Evolutionary conservation across 2,329 filamentous ascomycete species (phyloP).

Genomic region (Acrodontium crateriforme): DNA sequence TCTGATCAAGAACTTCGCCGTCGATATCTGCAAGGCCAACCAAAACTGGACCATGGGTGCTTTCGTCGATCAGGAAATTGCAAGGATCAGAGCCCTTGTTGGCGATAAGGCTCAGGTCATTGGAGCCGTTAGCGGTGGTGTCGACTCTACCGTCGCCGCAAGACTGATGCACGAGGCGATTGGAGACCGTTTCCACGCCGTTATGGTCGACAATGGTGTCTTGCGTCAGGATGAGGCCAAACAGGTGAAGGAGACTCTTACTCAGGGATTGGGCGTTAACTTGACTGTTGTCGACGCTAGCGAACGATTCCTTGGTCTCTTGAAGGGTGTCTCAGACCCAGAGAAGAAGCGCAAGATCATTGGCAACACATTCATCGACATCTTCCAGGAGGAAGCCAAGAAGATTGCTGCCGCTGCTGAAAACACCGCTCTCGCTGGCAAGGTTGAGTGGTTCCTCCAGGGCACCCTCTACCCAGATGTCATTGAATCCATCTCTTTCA

Average conservation of each 20-base stretch:
- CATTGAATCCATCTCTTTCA: constrained; percentile 59
- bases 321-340: constrained; percentile 61
- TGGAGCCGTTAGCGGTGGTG: constrained; percentile 67
- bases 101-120: constrained; percentile 73
- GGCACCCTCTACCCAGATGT: constrained; percentile 70
- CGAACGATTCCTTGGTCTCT: constrained; percentile 60
- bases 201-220: constrained; percentile 74
- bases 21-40: constrained; percentile 64
- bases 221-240: constrained; percentile 77
- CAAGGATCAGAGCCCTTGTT: constrained; percentile 66
- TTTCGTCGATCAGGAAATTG: constrained; percentile 70
- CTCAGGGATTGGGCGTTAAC: constrained; percentile 73
- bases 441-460: constrained; percentile 77
- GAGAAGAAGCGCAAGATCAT: constrained; percentile 90
- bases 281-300: constrained; percentile 73
- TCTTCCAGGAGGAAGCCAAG: constrained; percentile 69
- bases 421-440: constrained; percentile 52
- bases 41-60: constrained; percentile 75
- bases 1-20: constrained; percentile 68
- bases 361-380: constrained; percentile 63
- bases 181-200: constrained; percentile 68
- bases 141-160: constrained; percentile 79
- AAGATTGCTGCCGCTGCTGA: constrained; percentile 59
- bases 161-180: constrained; percentile 81
- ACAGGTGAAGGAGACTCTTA: constrained; percentile 66